phyloP scores from a whole-genome alignment of 768 basidiomycete genomes.

The Termitomyces sp. region DNA sequence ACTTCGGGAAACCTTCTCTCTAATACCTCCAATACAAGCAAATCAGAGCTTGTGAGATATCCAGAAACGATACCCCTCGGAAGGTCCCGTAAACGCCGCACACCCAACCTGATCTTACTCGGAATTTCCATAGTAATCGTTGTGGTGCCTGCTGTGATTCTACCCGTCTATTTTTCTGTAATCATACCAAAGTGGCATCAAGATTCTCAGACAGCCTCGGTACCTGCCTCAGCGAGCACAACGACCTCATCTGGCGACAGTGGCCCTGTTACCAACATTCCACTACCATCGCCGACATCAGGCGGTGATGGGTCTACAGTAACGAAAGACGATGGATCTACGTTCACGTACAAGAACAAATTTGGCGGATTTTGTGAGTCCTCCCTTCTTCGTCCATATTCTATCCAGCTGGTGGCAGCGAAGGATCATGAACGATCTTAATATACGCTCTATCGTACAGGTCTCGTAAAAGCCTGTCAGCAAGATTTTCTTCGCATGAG shows the following conservation, averaged over 20 bases:
- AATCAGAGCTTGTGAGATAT: constrained; percentile 4
- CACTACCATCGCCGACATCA: constrained; percentile 22
- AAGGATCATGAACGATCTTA: background rate
- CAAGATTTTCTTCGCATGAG: background rate
- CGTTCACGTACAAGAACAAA: constrained; percentile 70
- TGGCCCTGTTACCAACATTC: constrained; percentile 3
- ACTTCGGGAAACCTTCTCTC: constrained; percentile 14
- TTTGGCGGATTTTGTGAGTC: constrained; percentile 72
- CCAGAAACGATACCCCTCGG: constrained; percentile 1
- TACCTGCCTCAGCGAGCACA: constrained; percentile 2
- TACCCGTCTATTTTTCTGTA: constrained; percentile 55
- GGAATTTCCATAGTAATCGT: constrained; percentile 31
- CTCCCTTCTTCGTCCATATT: background rate
- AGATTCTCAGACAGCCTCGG: constrained; percentile 1
- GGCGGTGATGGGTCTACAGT: constrained; percentile 71
- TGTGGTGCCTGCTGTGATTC: constrained; percentile 39
- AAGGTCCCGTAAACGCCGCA: constrained; percentile 12
- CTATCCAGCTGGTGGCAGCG: background rate
- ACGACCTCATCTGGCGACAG: constrained; percentile 7
- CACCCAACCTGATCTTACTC: constrained; percentile 19
- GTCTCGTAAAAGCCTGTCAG: constrained; percentile 1
- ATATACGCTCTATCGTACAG: background rate
- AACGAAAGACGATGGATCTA: constrained; percentile 58
- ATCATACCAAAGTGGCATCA: constrained; percentile 33
- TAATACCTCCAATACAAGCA: constrained; percentile 2